phyloP scores from a whole-genome alignment of 495 filamentous ascomycete species.

The Penicillium diatomitis region DNA sequence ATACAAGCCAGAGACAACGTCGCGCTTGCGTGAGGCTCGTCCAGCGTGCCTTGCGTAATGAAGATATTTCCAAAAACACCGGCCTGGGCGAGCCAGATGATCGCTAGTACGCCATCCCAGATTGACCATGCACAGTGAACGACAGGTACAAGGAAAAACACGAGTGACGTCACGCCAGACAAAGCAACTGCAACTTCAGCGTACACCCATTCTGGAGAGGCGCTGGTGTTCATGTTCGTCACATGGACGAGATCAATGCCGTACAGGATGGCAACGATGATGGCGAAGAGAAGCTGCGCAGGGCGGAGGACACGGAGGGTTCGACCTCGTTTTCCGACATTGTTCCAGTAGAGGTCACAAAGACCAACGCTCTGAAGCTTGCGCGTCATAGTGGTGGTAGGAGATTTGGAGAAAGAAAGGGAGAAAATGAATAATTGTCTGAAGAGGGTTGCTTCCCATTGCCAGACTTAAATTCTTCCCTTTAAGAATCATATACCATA shows the following conservation, averaged over 20 bases:
- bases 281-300: slow-evolving; percentile 55
- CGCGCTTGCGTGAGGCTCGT: slow-evolving; percentile 35
- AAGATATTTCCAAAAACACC: slow-evolving; percentile 62
- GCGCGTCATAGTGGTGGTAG: too few species aligned
- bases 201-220: slow-evolving; percentile 61
- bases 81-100: slow-evolving; percentile 65
- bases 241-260: slow-evolving; percentile 53
- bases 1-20: slow-evolving; percentile 42
- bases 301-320: slow-evolving; percentile 42
- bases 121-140: slow-evolving; percentile 43
- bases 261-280: slow-evolving; percentile 63
- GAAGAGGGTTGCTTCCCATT: too few species aligned
- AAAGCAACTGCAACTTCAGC: slow-evolving; percentile 53
- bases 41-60: slow-evolving; percentile 44
- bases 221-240: slow-evolving; percentile 33
- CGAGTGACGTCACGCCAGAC: slow-evolving; percentile 46
- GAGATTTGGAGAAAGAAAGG: too few species aligned
- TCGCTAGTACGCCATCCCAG: slow-evolving; percentile 58
- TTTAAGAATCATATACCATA: too few species aligned
- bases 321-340: too few species aligned
- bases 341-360: too few species aligned
- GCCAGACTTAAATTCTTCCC: too few species aligned
- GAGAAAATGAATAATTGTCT: too few species aligned
- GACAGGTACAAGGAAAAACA: slow-evolving; percentile 51
- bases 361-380: too few species aligned